These are phyloP conservation scores for Fibroporia radiculosa DNA, from an alignment of 768 basidiomycete genomes.

Conservation along the genomic window DNA sequence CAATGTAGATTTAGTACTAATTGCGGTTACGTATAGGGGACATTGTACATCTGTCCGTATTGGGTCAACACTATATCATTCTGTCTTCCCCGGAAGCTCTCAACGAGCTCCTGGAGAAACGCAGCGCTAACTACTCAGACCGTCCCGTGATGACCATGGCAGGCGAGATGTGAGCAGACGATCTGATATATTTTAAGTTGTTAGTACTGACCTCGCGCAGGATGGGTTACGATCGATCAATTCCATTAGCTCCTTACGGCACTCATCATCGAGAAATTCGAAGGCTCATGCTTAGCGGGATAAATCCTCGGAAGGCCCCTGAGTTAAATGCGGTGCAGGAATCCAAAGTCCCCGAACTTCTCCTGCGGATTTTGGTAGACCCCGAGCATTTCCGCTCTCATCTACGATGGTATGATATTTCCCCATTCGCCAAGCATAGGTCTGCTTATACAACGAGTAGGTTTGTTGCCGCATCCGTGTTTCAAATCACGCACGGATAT, in stretches of 20 bases:
- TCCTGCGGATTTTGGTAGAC: conserved; percentile 24
- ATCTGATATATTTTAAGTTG: background rate
- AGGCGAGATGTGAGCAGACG: conserved; percentile 19
- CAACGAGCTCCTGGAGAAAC: conserved; percentile 23
- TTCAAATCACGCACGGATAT: conserved; percentile 17
- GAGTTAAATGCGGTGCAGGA: conserved; percentile 26
- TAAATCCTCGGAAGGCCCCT: conserved; percentile 27
- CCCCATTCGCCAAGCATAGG: background rate
- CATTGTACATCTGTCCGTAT: conserved; percentile 1
- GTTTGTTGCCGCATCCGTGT: background rate
- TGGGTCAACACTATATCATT: conserved; percentile 13
- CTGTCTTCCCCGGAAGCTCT: conserved; percentile 22
- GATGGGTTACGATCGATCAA: conserved; percentile 6
- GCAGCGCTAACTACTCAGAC: conserved; percentile 31
- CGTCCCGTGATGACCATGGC: conserved; percentile 21
- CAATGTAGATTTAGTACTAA: background rate
- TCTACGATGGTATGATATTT: conserved; percentile 27
- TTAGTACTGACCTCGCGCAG: conserved; percentile 6
- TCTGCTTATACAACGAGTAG: background rate
- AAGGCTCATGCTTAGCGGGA: conserved; percentile 25
- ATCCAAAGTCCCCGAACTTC: conserved; percentile 25
- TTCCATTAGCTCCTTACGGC: conserved; percentile 14
- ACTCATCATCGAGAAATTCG: conserved; percentile 22
- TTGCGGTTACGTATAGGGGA: conserved; percentile 3
- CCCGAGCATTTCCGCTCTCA: conserved; percentile 31